Percentiles rank a stretch among this genome's conserved stretches.
These are phyloP conservation scores for Cucurbita ficifolia DNA, from an alignment of 306 rosid species.

Conservation along the genomic window DNA sequence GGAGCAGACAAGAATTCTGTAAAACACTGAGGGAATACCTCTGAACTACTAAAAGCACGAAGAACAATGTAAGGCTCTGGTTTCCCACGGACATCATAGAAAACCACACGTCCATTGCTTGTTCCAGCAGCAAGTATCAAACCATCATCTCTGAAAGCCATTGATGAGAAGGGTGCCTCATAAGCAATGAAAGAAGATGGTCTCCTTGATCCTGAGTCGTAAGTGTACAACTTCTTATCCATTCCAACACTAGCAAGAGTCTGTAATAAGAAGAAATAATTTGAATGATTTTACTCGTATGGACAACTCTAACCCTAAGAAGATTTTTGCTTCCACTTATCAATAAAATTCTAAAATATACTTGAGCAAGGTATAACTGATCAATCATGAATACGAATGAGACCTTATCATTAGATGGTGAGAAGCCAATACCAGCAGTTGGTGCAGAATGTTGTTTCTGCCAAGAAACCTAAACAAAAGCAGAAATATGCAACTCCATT, in stretches of 20 bases:
- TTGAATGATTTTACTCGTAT: background rate
- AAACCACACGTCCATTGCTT: constrained; percentile 85
- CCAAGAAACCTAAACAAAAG: constrained; percentile 62
- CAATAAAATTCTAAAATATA: background rate
- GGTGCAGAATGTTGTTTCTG: constrained; percentile 98
- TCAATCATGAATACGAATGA: constrained; percentile 6
- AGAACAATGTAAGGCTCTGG: constrained; percentile 86
- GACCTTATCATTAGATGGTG: constrained; percentile 97
- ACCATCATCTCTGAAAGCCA: constrained; percentile 93
- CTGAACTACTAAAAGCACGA: constrained; percentile 60
- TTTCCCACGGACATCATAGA: constrained; percentile 93
- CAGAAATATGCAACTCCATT: constrained; percentile 3
- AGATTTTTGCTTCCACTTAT: constrained; percentile 5
- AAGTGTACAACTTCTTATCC: constrained; percentile 87
- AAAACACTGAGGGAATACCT: constrained; percentile 16
- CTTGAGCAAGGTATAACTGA: background rate
- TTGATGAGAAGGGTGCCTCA: constrained; percentile 84
- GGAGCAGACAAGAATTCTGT: background rate
- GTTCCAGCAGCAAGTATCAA: constrained; percentile 95
- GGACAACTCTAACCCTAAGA: constrained; percentile 11
- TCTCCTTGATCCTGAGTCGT: constrained; percentile 77
- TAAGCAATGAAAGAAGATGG: constrained; percentile 68
- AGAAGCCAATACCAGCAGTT: constrained; percentile 91
- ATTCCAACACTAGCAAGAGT: constrained; percentile 87
- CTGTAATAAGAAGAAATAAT: constrained; percentile 36